Conservation (phyloP, 176 grass and related monocot genomes). For the Saccharum officinarum region DNA sequence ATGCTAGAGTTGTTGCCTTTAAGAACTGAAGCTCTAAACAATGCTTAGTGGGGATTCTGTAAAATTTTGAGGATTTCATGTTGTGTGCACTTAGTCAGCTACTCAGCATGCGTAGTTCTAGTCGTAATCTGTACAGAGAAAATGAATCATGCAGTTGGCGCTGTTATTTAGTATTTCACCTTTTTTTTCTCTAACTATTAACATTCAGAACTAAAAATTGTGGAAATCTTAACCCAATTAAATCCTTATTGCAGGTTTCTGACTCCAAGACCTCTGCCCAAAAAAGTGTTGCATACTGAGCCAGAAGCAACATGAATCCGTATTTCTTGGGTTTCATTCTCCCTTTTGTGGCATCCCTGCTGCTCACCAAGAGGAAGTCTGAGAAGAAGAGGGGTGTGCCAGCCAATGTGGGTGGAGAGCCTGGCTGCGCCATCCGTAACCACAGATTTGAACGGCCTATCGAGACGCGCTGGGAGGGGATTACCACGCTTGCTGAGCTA, state of each 20-base stretch:
- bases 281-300: not conserved
- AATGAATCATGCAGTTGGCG: not conserved
- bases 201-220: not conserved
- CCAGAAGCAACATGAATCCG: conserved; percentile 60
- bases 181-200: not conserved
- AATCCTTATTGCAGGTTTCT: conserved; percentile 28
- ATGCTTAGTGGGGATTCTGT: not conserved
- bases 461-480: conserved; percentile 76
- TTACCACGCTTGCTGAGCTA: conserved; percentile 71
- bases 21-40: not conserved
- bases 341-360: conserved; percentile 57
- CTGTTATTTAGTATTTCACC: not conserved
- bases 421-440: conserved; percentile 66
- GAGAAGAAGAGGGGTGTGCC: conserved; percentile 73
- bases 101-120: not conserved
- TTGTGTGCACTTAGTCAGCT: not conserved
- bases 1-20: too few species aligned
- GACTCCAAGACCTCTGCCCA: not conserved
- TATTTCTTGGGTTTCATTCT: conserved; percentile 64
- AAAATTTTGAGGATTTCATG: not conserved
- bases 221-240: not conserved
- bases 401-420: conserved; percentile 57
- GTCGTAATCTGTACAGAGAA: not conserved
- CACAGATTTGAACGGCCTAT: conserved; percentile 54
- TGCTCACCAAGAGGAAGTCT: conserved; percentile 55